phyloP scores from a whole-genome alignment of 257 asterid species.

The Solanum appendiculatum region DNA sequence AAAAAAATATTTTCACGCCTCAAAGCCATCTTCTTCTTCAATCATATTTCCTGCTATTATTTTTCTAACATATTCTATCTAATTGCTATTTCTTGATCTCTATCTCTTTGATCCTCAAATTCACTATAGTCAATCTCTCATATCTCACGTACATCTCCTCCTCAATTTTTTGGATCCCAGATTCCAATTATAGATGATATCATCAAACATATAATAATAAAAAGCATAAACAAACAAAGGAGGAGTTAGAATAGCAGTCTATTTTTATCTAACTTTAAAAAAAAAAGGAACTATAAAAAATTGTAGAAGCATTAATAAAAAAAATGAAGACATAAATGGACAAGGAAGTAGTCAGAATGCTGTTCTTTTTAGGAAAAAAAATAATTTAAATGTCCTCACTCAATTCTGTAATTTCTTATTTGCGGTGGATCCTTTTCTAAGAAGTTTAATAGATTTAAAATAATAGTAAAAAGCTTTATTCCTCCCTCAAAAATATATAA shows the following conservation, averaged over 20 bases:
- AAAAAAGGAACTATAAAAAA: not conserved
- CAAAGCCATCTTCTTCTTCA: too few species aligned
- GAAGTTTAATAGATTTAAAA: not conserved
- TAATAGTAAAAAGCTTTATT: not conserved
- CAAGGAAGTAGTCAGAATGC: not conserved
- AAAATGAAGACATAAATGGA: not conserved
- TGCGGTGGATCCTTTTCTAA: not conserved
- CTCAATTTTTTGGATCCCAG: too few species aligned
- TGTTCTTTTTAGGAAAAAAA: not conserved
- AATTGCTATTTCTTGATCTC: too few species aligned
- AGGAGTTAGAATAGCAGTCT: not conserved
- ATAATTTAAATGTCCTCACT: not conserved
- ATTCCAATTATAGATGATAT: too few species aligned
- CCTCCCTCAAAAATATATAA: not conserved
- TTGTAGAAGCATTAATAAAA: not conserved
- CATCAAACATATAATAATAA: not conserved
- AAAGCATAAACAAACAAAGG: not conserved
- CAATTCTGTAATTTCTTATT: not conserved
- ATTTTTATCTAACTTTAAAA: not conserved
- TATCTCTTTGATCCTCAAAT: too few species aligned
- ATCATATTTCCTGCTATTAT: too few species aligned
- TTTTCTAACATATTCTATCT: too few species aligned
- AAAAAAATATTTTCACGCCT: too few species aligned
- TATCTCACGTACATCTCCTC: too few species aligned
- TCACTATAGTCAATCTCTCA: too few species aligned